Conservation (phyloP, 2,329 filamentous ascomycete species). For the Sporothrix humicola region DNA sequence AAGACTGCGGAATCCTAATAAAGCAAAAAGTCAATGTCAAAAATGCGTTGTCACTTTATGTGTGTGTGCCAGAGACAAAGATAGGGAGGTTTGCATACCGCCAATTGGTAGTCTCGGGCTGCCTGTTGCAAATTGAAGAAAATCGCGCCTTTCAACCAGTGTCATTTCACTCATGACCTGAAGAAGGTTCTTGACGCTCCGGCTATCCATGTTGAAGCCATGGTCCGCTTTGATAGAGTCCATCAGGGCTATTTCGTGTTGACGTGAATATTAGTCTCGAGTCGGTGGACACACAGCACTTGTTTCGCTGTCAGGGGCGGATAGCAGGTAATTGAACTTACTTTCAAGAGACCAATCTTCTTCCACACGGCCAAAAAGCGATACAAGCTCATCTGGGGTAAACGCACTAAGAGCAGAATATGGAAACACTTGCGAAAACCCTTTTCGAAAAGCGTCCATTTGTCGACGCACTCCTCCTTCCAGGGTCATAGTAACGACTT, state of each 20-base stretch:
- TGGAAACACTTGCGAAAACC: conserved; percentile 95
- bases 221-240: conserved; percentile 99
- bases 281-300: not conserved
- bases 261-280: not conserved
- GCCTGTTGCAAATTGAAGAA: conserved; percentile 96
- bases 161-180: conserved; percentile 92
- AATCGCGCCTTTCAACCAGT: conserved; percentile 78
- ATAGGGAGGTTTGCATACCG: conserved; percentile 64
- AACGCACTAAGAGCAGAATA: conserved; percentile 92
- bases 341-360: conserved; percentile 98
- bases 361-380: conserved; percentile 88
- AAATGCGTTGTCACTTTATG: no score
- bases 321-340: conserved; percentile 55
- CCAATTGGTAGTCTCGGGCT: conserved; percentile 98
- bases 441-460: conserved; percentile 85
- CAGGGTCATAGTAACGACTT: conserved; percentile 88
- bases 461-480: conserved; percentile 87
- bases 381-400: conserved; percentile 92
- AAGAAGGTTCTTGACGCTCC: conserved; percentile 88
- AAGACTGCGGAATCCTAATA: conserved; percentile 89
- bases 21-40: conserved; percentile 42
- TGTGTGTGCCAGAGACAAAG: no score
- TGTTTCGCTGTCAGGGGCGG: no score
- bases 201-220: conserved; percentile 98
- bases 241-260: conserved; percentile 71